Conservation (phyloP, 2,329 filamentous ascomycete species). For the Chaetomium olivaceum region DNA sequence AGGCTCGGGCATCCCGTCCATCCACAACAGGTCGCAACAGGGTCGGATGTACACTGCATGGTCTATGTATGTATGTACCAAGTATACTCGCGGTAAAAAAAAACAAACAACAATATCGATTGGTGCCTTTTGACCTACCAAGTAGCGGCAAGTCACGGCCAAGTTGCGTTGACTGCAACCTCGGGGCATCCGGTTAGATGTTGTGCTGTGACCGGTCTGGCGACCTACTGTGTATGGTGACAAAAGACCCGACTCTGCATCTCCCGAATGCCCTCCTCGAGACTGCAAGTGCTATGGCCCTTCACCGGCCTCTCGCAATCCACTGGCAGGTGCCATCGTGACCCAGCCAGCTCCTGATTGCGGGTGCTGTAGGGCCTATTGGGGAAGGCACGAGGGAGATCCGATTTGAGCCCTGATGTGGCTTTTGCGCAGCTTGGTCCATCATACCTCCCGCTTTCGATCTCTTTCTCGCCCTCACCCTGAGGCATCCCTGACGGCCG, state of each 20-base stretch:
- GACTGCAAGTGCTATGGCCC: background rate
- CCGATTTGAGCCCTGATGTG: background rate
- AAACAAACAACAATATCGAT: no score
- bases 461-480: background rate
- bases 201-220: background rate
- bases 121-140: background rate
- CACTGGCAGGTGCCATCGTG: background rate
- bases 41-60: no score
- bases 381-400: slow-evolving; percentile 8
- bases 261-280: slow-evolving; percentile 1
- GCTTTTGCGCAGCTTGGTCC: background rate
- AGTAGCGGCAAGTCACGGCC: background rate
- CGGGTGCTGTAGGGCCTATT: background rate
- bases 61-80: no score
- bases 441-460: background rate
- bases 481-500: background rate
- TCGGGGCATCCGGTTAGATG: no score
- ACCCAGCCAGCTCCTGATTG: slow-evolving; percentile 9
- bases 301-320: background rate
- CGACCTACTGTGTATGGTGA: background rate
- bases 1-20: background rate
- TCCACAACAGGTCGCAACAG: background rate
- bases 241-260: background rate
- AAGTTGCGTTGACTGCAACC: background rate
- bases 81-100: background rate